These are phyloP conservation scores for Diaporthe citrichinensis DNA, from an alignment of 2,329 filamentous ascomycete species.

Conservation along the genomic window DNA sequence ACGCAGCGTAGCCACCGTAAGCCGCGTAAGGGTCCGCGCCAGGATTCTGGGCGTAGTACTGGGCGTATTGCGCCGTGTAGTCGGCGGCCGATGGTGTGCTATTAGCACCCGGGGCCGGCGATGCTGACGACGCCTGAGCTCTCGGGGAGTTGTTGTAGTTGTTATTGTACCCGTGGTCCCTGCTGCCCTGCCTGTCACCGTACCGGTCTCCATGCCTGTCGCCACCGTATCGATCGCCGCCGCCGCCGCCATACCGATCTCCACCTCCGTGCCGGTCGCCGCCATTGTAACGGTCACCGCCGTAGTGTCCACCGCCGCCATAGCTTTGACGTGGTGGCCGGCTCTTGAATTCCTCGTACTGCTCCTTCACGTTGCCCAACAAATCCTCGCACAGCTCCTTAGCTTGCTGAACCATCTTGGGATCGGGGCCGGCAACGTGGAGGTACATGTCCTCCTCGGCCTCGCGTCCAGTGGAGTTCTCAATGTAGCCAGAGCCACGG, in stretches of 20 bases:
- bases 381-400: slow-evolving; percentile 92
- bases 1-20: slow-evolving; percentile 89
- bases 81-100: slow-evolving; percentile 67
- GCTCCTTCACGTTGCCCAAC: slow-evolving; percentile 85
- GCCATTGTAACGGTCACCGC: slow-evolving; percentile 53
- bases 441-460: slow-evolving; percentile 98
- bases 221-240: slow-evolving; percentile 54
- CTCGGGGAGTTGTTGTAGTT: slow-evolving; percentile 31
- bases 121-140: slow-evolving; percentile 40
- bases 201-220: slow-evolving; percentile 52
- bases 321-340: slow-evolving; percentile 79
- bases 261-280: slow-evolving; percentile 58
- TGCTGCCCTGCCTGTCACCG: slow-evolving; percentile 43
- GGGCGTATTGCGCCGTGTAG: slow-evolving; percentile 85
- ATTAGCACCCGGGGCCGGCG: slow-evolving; percentile 58
- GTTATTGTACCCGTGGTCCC: slow-evolving; percentile 43
- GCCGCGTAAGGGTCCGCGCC: slow-evolving; percentile 83
- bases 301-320: slow-evolving; percentile 54
- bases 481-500: slow-evolving; percentile 93
- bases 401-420: slow-evolving; percentile 86
- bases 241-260: slow-evolving; percentile 55
- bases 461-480: slow-evolving; percentile 87
- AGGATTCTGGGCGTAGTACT: slow-evolving; percentile 76
- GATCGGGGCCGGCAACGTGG: slow-evolving; percentile 94
- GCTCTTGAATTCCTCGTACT: slow-evolving; percentile 93